Evolutionary conservation across 1,284 basidiomycete species (phyloP).

Genomic region (Trametes polyzona): DNA sequence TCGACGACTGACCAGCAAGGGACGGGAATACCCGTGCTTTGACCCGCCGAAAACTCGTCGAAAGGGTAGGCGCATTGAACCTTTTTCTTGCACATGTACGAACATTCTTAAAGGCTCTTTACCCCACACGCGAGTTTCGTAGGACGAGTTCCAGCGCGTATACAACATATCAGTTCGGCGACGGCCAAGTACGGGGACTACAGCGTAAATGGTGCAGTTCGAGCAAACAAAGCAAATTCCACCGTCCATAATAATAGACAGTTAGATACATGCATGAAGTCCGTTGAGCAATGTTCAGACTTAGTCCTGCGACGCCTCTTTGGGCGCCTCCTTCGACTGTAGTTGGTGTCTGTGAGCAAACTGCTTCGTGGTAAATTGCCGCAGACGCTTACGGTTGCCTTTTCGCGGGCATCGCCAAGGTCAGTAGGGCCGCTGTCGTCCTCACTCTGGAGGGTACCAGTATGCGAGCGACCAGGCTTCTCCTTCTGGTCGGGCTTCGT

Average conservation of each 20-base stretch:
- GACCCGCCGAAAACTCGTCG: no score
- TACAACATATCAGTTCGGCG: no score
- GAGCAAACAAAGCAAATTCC: no score
- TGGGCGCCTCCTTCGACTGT: conserved; percentile 32
- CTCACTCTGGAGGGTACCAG: conserved; percentile 23
- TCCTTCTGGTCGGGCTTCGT: conserved; percentile 28
- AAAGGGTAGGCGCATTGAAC: no score
- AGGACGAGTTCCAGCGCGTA: no score
- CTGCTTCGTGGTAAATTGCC: neutral
- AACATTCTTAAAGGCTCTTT: no score
- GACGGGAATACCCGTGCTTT: no score
- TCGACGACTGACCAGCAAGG: no score
- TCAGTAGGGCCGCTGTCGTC: conserved; percentile 21
- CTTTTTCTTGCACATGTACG: no score
- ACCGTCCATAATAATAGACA: conserved; percentile 5
- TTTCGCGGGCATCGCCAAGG: conserved; percentile 22
- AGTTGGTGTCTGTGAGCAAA: neutral
- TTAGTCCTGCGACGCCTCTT: conserved; percentile 26
- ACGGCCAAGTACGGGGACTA: no score
- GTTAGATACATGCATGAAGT: conserved; percentile 21
- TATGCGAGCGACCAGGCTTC: conserved; percentile 17
- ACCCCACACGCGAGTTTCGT: no score
- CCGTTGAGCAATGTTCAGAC: conserved; percentile 5
- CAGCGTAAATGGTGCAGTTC: no score
- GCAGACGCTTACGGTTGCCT: conserved; percentile 17